Conservation (phyloP, 768 basidiomycete genomes). For the Tephrocybe sp. region DNA sequence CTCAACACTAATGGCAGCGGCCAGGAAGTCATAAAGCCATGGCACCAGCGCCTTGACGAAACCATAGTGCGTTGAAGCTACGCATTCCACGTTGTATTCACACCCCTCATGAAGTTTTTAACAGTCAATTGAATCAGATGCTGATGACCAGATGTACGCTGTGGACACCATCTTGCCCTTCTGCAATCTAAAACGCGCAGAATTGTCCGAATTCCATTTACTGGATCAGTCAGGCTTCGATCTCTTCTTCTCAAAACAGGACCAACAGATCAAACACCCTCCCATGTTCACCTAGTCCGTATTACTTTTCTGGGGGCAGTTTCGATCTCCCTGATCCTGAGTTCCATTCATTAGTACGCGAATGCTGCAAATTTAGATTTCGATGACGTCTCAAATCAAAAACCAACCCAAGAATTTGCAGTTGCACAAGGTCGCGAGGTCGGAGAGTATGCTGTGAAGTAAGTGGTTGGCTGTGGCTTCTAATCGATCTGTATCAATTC, state of each 20-base stretch:
- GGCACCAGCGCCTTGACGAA: conserved; percentile 77
- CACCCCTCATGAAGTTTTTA: conserved; percentile 1
- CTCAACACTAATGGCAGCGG: conserved; percentile 61
- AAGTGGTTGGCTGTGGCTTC: conserved; percentile 22
- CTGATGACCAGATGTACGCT: conserved; percentile 82
- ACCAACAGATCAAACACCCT: conserved; percentile 74
- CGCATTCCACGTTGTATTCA: conserved; percentile 1
- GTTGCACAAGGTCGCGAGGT: conserved; percentile 71
- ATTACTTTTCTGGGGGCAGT: neutral
- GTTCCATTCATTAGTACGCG: conserved; percentile 51
- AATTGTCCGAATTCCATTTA: conserved; percentile 85
- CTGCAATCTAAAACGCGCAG: conserved; percentile 32
- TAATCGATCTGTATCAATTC: neutral
- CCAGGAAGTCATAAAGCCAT: conserved; percentile 76
- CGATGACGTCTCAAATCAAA: conserved; percentile 59
- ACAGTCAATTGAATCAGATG: conserved; percentile 84
- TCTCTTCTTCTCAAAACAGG: conserved; percentile 83
- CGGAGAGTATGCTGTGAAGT: conserved; percentile 86
- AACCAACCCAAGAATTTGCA: conserved; percentile 69
- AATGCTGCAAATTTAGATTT: conserved; percentile 84
- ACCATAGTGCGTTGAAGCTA: conserved; percentile 45
- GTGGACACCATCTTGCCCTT: neutral
- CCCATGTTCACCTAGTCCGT: conserved; percentile 66
- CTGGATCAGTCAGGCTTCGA: conserved; percentile 79
- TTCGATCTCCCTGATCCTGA: neutral